Conservation (phyloP, 768 basidiomycete species). For the Phaffia australis region DNA sequence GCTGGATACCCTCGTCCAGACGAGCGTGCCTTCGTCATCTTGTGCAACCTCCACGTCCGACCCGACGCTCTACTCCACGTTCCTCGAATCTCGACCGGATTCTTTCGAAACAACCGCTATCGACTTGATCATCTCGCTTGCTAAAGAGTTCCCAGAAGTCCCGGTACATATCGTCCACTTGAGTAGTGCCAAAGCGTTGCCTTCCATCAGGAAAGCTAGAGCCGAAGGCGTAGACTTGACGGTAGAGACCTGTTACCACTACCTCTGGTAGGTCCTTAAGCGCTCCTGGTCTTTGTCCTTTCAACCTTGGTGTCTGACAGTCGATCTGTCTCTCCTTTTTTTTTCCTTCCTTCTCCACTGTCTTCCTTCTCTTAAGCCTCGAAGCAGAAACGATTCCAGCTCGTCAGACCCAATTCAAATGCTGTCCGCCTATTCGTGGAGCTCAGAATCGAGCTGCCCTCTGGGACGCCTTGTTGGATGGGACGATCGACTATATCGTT, state of each 20-base stretch:
- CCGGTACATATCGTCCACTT: constrained; percentile 80
- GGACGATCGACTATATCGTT: constrained; percentile 81
- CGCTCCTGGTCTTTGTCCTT: neutral
- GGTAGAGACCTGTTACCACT: constrained; percentile 97
- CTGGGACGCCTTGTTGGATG: constrained; percentile 63
- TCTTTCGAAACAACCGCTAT: constrained; percentile 72
- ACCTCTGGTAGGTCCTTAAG: constrained; percentile 47
- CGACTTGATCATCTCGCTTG: constrained; percentile 57
- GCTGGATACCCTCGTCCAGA: constrained; percentile 38
- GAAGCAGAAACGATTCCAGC: constrained; percentile 59
- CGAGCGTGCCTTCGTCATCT: constrained; percentile 25
- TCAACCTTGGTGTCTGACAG: neutral
- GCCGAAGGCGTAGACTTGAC: constrained; percentile 56
- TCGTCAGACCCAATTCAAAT: constrained; percentile 46
- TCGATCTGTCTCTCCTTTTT: neutral
- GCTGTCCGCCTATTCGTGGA: constrained; percentile 84
- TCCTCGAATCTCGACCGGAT: constrained; percentile 73
- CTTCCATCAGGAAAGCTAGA: constrained; percentile 59
- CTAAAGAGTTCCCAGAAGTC: constrained; percentile 52
- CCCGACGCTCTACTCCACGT: constrained; percentile 60
- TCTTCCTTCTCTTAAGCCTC: constrained; percentile 37
- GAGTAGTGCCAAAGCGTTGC: constrained; percentile 72
- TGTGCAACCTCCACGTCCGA: constrained; percentile 35
- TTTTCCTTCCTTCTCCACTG: neutral
- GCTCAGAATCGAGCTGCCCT: constrained; percentile 58